phyloP scores from a whole-genome alignment of 331 rosid species.

The Quercus tomentella region DNA sequence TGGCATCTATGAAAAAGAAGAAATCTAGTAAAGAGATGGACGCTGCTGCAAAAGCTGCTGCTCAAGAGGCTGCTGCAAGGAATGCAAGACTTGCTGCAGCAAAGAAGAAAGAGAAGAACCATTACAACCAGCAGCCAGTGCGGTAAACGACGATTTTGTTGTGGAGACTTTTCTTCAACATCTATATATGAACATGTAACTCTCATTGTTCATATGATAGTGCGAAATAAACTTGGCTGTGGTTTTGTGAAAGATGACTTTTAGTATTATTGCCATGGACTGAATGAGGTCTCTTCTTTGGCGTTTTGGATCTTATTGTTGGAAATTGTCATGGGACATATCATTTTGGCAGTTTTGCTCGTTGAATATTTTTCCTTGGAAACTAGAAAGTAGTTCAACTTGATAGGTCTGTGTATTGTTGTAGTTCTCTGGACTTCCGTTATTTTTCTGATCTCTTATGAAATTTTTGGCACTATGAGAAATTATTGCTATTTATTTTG shows the following conservation, averaged over 20 bases:
- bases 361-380: slow-evolving; percentile 24
- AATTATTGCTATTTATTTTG: not conserved
- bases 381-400: slow-evolving; percentile 21
- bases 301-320: slow-evolving; percentile 32
- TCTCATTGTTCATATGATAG: slow-evolving; percentile 57
- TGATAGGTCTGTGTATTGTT: slow-evolving; percentile 14
- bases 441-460: not conserved
- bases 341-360: slow-evolving; percentile 33
- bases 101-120: slow-evolving; percentile 92
- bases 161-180: slow-evolving; percentile 19
- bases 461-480: not conserved
- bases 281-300: slow-evolving; percentile 33
- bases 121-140: slow-evolving; percentile 87
- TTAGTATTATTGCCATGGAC: slow-evolving; percentile 41
- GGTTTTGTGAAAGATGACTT: slow-evolving; percentile 35
- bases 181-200: slow-evolving; percentile 48
- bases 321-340: slow-evolving; percentile 38
- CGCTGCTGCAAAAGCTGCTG: slow-evolving; percentile 76
- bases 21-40: slow-evolving; percentile 83
- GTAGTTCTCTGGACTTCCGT: slow-evolving; percentile 13
- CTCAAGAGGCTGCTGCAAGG: slow-evolving; percentile 88
- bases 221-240: slow-evolving; percentile 52
- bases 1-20: slow-evolving; percentile 71
- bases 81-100: slow-evolving; percentile 78
- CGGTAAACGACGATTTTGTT: slow-evolving; percentile 37